Percentiles rank a stretch among this genome's conserved stretches.
phyloP scores from a whole-genome alignment of 805 yeast species.

The Starmerella floricola region DNA sequence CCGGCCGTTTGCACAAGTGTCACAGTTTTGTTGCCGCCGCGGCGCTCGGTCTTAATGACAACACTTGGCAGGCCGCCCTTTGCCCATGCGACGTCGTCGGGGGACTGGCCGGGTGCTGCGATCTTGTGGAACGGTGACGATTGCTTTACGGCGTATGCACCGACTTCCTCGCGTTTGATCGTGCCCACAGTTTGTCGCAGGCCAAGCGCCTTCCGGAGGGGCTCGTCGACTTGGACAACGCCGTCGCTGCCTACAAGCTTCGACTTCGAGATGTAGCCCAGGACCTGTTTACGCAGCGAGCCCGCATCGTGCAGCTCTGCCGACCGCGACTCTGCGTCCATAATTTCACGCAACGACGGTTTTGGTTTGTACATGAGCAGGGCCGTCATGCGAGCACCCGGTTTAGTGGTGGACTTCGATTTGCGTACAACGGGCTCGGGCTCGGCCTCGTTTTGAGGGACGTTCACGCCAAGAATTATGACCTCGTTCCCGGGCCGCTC shows the following conservation, averaged over 20 bases:
- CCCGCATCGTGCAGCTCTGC: slow-evolving; percentile 23
- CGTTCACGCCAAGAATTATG: slow-evolving; percentile 42
- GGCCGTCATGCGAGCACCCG: slow-evolving; percentile 19
- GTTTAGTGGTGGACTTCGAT: slow-evolving; percentile 3
- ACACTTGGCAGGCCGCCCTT: slow-evolving; percentile 64
- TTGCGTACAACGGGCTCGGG: slow-evolving; percentile 10
- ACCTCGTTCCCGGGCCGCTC: slow-evolving; percentile 78
- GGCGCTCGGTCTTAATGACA: slow-evolving; percentile 54
- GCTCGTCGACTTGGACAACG: slow-evolving; percentile 43
- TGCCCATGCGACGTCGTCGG: slow-evolving; percentile 30
- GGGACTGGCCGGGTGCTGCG: slow-evolving; percentile 38
- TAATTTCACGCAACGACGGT: slow-evolving; percentile 20
- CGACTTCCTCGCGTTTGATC: slow-evolving; percentile 30
- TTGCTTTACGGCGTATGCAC: slow-evolving; percentile 36
- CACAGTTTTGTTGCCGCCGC: slow-evolving; percentile 69
- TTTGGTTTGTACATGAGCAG: slow-evolving; percentile 25
- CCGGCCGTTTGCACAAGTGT: slow-evolving; percentile 50
- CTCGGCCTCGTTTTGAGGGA: slow-evolving; percentile 13
- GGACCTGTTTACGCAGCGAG: slow-evolving; percentile 44
- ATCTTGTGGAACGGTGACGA: slow-evolving; percentile 36
- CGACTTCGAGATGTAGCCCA: slow-evolving; percentile 43
- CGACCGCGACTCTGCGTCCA: slow-evolving; percentile 11
- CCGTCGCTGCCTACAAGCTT: slow-evolving; percentile 41
- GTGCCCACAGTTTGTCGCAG: slow-evolving; percentile 26
- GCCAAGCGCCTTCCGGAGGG: slow-evolving; percentile 36